A percentile compares a stretch with the other conserved stretches of the same genome.
These are phyloP conservation scores for Amanita fuliginea DNA, from an alignment of 768 basidiomycete genomes.

Conservation along the genomic window DNA sequence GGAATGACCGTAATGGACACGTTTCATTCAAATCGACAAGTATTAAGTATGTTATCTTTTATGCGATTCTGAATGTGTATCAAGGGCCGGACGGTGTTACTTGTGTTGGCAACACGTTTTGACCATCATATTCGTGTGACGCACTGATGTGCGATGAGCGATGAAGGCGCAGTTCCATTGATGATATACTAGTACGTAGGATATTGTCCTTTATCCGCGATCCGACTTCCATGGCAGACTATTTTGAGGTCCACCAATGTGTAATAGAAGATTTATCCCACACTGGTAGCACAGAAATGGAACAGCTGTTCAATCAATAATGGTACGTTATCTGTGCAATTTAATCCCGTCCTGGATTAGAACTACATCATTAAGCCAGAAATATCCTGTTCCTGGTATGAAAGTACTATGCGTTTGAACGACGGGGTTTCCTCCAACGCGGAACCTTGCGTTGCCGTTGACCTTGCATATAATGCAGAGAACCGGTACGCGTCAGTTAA, in stretches of 20 bases:
- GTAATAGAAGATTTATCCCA: not conserved
- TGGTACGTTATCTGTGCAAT: constrained; percentile 17
- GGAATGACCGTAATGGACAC: constrained; percentile 45
- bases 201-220: too few relatives aligned
- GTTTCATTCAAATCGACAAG: constrained; percentile 21
- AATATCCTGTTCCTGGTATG: constrained; percentile 40
- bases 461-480: constrained; percentile 32
- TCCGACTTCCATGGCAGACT: too few relatives aligned
- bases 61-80: not conserved
- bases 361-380: constrained; percentile 22
- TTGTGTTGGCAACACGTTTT: constrained; percentile 58
- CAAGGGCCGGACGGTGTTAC: not conserved
- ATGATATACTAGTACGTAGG: constrained; percentile 41
- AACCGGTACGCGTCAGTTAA: constrained; percentile 47
- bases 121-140: constrained; percentile 49
- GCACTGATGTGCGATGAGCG: too few relatives aligned
- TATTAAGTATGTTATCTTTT: constrained; percentile 14
- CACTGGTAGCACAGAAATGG: not conserved
- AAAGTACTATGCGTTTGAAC: too few relatives aligned
- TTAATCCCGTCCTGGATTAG: not conserved
- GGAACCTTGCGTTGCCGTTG: constrained; percentile 36
- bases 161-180: constrained; percentile 48
- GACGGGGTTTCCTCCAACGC: too few relatives aligned
- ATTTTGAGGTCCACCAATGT: constrained; percentile 22
- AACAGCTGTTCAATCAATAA: constrained; percentile 34